phyloP scores from a whole-genome alignment of 179 eudicot species.

The Spinacia oleracea region DNA sequence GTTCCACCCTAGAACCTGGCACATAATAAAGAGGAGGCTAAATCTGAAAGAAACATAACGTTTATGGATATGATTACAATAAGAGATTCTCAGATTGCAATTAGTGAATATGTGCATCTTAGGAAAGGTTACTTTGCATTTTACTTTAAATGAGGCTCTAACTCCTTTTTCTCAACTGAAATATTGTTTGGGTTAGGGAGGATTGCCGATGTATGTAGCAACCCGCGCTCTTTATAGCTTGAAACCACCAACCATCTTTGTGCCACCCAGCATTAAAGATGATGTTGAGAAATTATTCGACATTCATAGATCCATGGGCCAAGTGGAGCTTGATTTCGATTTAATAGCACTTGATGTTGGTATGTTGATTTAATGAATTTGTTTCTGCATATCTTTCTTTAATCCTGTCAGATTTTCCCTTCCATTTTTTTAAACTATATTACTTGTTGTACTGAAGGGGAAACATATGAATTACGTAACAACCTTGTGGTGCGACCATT shows the following conservation, averaged over 20 bases:
- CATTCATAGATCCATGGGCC: slow-evolving; percentile 81
- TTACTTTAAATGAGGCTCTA: slow-evolving; percentile 11
- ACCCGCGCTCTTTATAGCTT: slow-evolving; percentile 88
- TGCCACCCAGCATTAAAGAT: slow-evolving; percentile 82
- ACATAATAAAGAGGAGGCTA: not conserved
- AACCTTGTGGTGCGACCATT: slow-evolving; percentile 92
- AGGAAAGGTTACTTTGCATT: slow-evolving; percentile 10
- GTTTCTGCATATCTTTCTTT: slow-evolving; percentile 9
- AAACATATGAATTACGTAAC: slow-evolving; percentile 82
- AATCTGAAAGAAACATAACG: not conserved
- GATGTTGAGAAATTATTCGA: slow-evolving; percentile 85
- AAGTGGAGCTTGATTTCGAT: slow-evolving; percentile 79
- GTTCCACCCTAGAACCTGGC: not conserved
- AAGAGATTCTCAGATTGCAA: not conserved
- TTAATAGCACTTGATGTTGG: slow-evolving; percentile 88
- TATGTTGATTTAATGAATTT: slow-evolving; percentile 32
- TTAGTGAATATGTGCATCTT: not conserved
- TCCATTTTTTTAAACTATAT: not conserved
- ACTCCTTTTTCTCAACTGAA: slow-evolving; percentile 1
- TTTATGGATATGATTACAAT: not conserved
- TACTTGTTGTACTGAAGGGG: slow-evolving; percentile 50
- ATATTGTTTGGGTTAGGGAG: slow-evolving; percentile 60
- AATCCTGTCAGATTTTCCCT: not conserved
- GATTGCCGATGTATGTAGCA: slow-evolving; percentile 94
- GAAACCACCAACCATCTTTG: slow-evolving; percentile 86